Evolutionary conservation across 371 early-diverging fungal genomes (phyloP).

Genomic region (Mortierella sp.): DNA sequence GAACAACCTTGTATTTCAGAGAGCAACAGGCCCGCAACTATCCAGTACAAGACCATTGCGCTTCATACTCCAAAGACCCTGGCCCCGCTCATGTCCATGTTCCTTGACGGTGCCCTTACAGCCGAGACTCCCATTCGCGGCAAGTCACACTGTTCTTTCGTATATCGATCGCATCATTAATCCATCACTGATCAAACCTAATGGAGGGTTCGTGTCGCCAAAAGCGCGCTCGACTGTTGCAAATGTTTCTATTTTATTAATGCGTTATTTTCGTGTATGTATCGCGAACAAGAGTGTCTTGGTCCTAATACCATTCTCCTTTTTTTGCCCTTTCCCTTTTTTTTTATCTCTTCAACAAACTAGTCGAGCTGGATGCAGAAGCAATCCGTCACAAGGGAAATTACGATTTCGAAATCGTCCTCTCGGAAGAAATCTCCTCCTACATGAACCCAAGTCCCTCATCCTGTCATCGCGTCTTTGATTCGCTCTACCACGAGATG

Average conservation of each 20-base stretch:
- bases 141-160: slow-evolving; percentile 5
- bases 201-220: no score
- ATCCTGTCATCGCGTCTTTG: slow-evolving; percentile 23
- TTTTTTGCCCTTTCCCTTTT: neutral
- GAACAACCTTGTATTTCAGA: neutral
- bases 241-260: no score
- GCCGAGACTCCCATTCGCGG: slow-evolving; percentile 16
- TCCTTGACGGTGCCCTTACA: neutral
- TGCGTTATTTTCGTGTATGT: no score
- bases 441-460: slow-evolving; percentile 19
- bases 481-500: slow-evolving; percentile 29
- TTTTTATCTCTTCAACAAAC: neutral
- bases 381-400: neutral
- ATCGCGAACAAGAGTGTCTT: no score
- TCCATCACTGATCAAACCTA: neutral
- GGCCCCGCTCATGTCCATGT: slow-evolving; percentile 15
- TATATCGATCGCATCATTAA: neutral
- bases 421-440: slow-evolving; percentile 25
- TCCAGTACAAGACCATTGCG: slow-evolving; percentile 26
- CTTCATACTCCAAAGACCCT: slow-evolving; percentile 22
- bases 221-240: no score
- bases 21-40: neutral
- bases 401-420: slow-evolving; percentile 28
- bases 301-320: no score
- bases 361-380: slow-evolving; percentile 37